Conservation (phyloP, 805 yeast species). For the Candida coquimbonensis region DNA sequence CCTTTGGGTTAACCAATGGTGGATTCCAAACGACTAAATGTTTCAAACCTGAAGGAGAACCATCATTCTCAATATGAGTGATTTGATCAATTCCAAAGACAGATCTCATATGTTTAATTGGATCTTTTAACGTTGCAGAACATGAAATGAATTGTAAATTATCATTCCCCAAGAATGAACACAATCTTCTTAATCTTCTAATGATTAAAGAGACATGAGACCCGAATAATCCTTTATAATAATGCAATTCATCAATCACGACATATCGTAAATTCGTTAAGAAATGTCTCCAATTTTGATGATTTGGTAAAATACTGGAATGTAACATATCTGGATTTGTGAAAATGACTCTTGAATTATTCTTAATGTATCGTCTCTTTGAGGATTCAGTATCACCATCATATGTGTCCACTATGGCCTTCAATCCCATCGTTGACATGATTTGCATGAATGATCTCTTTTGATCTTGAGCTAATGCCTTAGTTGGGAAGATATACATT, state of each 20-base stretch:
- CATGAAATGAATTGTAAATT: conserved; percentile 71
- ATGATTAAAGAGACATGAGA: conserved; percentile 83
- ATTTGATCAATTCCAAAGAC: conserved; percentile 65
- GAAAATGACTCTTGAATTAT: conserved; percentile 70
- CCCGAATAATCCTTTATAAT: conserved; percentile 87
- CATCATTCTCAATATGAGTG: conserved; percentile 64
- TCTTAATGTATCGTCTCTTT: conserved; percentile 46
- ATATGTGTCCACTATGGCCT: conserved; percentile 63
- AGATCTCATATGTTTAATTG: conserved; percentile 61
- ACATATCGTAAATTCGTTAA: conserved; percentile 59
- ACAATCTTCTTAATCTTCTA: conserved; percentile 68
- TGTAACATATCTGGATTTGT: conserved; percentile 96
- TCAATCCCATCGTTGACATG: conserved; percentile 41
- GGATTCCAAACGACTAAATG: conserved; percentile 82
- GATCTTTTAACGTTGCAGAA: conserved; percentile 85
- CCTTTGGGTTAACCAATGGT: conserved; percentile 55
- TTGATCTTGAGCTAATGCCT: conserved; percentile 97
- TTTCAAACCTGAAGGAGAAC: conserved; percentile 81
- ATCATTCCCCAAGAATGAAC: conserved; percentile 45
- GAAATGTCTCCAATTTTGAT: conserved; percentile 67
- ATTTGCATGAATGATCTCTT: conserved; percentile 66
- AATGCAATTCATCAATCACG: conserved; percentile 81
- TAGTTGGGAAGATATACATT: conserved; percentile 90
- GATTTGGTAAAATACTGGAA: conserved; percentile 73
- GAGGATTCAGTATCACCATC: conserved; percentile 86